These are phyloP conservation scores for Picea abies DNA, from an alignment of 83 land plant genomes.

Conservation along the genomic window DNA sequence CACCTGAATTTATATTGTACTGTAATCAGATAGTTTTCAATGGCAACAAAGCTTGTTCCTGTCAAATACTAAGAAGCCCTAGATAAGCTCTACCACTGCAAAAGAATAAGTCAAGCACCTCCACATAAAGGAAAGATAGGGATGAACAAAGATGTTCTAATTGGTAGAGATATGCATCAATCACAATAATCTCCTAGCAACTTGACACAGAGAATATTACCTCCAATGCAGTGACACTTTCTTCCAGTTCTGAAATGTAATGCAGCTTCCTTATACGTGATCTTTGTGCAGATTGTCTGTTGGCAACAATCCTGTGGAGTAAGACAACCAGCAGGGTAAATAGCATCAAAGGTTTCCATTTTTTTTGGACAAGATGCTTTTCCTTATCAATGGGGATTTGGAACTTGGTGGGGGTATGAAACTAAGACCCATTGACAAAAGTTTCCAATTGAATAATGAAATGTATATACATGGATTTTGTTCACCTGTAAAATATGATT, in stretches of 20 bases:
- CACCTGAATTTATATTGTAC: slow-evolving; percentile 7
- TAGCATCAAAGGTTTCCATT: not conserved
- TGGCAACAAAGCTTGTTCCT: no score
- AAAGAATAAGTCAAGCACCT: not conserved
- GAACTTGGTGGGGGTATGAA: no score
- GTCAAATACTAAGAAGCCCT: not conserved
- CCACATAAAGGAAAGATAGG: not conserved
- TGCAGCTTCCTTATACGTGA: slow-evolving; percentile 26
- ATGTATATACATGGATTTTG: no score
- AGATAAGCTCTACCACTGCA: not conserved
- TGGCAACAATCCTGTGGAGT: slow-evolving; percentile 14
- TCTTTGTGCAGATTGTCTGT: slow-evolving; percentile 28
- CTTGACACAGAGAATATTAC: not conserved
- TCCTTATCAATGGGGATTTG: no score
- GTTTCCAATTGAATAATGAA: no score
- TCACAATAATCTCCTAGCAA: no score
- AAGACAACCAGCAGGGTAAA: not conserved
- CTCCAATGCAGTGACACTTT: slow-evolving; percentile 22
- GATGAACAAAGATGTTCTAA: not conserved
- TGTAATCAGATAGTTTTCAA: no score
- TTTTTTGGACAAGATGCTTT: not conserved
- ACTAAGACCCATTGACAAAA: no score
- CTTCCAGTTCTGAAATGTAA: slow-evolving; percentile 27
- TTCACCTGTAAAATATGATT: no score
- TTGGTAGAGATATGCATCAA: no score